Evolutionary conservation across 2,329 filamentous ascomycete species (phyloP), one percentile per base, ranked within the genome.

Genomic region (Colletotrichum zoysiae): DNA sequence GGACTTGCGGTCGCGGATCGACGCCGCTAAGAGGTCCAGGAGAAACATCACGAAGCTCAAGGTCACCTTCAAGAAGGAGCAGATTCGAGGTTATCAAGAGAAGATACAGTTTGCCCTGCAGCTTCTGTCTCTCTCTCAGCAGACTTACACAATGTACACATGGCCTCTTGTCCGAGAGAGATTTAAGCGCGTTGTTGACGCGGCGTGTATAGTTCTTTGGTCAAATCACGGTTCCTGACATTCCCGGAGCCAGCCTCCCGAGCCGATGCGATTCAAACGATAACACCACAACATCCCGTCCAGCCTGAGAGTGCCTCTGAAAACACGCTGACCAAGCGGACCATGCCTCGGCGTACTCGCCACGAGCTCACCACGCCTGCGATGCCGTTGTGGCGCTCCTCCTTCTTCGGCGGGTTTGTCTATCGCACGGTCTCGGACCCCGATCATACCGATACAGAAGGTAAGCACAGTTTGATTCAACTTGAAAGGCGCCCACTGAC

Each of bases 21-120:
- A 26, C 0, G 30, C 51, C 9, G 62, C 71, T 1, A 73, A 40
- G 23, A 42, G 20, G 42, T 40, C 59, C 4, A 44, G 50, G 23
- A 63, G 67, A 30, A 58, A 44, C 4, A 57, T 67, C 11, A 57
- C 68, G 20, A 71, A 71, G 51, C 48, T 71, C 7, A 62, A 58
- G 35, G 68, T 67, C 1, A 51, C 67, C 0, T 55, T 71, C 23
- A 73, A 64, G 67, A 70, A 50, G 20, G 71, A 73, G 4, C 5
- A 26, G 4, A 51, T 70, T 1, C 60, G 16, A 3, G 14, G 20
- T 1, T 61, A 62, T 5, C 56, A 70, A 16, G 46, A 73, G 9
- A 70, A 55, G 30, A 40, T 72, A 7, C 42, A 57, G n/a, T 60
- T 42, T 7, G 63, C 63, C 8, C 14, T 70, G 40, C 33, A 56